phyloP scores from a whole-genome alignment of 106 monocot genomes.

The Phalaenopsis equestris region DNA sequence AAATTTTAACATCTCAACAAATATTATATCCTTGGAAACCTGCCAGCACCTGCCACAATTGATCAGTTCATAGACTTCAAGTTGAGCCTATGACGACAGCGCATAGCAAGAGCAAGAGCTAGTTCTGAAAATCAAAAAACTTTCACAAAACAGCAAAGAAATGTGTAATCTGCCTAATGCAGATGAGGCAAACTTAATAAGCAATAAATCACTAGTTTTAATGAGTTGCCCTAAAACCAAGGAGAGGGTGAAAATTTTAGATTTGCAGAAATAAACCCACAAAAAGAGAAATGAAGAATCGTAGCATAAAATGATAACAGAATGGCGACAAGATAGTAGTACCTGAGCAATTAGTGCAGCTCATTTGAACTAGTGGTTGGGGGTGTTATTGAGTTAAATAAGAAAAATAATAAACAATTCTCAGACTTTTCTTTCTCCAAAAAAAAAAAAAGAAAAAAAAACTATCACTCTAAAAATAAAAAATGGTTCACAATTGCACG shows the following conservation, averaged over 20 bases:
- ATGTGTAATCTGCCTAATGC: neutral
- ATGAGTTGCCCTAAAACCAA: neutral
- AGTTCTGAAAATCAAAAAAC: neutral
- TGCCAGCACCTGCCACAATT: constrained; percentile 73
- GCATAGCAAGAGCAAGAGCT: neutral
- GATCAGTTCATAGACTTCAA: constrained; percentile 41
- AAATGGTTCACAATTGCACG: neutral
- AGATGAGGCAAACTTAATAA: neutral
- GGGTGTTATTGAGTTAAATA: too few species aligned
- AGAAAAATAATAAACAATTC: too few species aligned
- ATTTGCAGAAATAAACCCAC: neutral
- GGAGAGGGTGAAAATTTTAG: neutral
- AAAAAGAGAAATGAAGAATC: neutral
- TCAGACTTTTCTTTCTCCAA: neutral
- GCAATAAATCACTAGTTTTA: neutral
- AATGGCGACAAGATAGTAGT: neutral
- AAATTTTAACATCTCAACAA: constrained; percentile 46
- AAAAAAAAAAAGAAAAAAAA: neutral
- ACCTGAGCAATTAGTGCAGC: neutral
- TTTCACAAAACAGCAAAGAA: neutral
- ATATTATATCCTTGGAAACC: constrained; percentile 64
- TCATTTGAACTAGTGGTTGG: too few species aligned
- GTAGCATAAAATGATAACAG: neutral
- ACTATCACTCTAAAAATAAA: neutral
- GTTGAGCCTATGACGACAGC: constrained; percentile 3